These are phyloP conservation scores for Penicillium riverlandense DNA, from an alignment of 495 filamentous ascomycete genomes.

Conservation along the genomic window DNA sequence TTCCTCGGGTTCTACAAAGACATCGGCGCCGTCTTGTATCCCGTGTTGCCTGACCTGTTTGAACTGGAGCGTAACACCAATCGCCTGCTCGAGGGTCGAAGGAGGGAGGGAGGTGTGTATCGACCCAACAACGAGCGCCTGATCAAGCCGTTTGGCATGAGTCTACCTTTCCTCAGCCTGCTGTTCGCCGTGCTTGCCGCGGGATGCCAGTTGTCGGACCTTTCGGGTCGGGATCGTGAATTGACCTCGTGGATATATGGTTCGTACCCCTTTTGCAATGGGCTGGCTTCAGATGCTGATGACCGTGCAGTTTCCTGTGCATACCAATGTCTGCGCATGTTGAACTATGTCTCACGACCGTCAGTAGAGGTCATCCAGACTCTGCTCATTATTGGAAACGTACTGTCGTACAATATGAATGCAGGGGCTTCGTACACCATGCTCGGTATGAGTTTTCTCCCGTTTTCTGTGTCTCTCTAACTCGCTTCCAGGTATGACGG, in stretches of 20 bases:
- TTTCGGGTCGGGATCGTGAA: constrained; percentile 49
- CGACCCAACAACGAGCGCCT: constrained; percentile 28
- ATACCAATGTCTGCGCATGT: constrained; percentile 55
- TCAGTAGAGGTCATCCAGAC: constrained; percentile 51
- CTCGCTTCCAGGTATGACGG: constrained; percentile 41
- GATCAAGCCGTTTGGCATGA: constrained; percentile 38
- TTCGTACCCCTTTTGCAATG: constrained; percentile 12
- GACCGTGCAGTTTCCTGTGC: constrained; percentile 46
- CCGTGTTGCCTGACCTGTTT: constrained; percentile 64
- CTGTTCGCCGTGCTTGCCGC: constrained; percentile 76
- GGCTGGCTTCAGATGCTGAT: constrained; percentile 3
- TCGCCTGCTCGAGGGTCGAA: constrained; percentile 60
- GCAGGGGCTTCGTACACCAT: constrained; percentile 55
- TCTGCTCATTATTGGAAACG: constrained; percentile 52
- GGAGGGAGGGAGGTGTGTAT: constrained; percentile 37
- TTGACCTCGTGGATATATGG: constrained; percentile 56
- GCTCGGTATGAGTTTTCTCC: constrained; percentile 31
- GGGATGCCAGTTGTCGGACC: constrained; percentile 68
- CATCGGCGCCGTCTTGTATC: constrained; percentile 72
- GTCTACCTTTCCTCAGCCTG: constrained; percentile 30
- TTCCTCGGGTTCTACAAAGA: constrained; percentile 69
- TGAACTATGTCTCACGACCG: constrained; percentile 54
- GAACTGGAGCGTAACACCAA: constrained; percentile 58
- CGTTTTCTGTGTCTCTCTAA: not conserved
- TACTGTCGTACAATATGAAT: constrained; percentile 59